Evolutionary conservation across 78 protist genomes (phyloP).

Genomic region (Speleostelium caveatum): DNA sequence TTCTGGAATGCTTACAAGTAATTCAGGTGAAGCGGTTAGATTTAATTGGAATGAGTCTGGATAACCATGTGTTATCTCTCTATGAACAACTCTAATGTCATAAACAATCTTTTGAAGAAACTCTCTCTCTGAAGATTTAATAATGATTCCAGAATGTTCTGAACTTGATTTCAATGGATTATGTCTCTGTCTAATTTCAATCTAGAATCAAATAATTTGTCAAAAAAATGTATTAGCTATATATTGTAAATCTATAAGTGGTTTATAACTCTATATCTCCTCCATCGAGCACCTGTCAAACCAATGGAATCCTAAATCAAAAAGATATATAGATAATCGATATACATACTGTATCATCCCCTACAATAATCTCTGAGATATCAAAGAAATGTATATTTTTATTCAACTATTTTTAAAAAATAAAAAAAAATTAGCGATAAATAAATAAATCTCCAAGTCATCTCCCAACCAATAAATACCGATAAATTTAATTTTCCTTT

Average conservation of each 20-base stretch:
- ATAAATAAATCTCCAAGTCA: background rate
- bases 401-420: background rate
- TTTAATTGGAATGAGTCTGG: conserved; percentile 5
- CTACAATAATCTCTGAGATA: conserved; percentile 20
- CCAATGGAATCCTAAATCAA: too few relatives aligned
- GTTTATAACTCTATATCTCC: too few relatives aligned
- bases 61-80: conserved; percentile 13
- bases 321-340: too few relatives aligned
- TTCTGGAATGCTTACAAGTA: background rate
- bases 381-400: conserved; percentile 35
- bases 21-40: conserved; percentile 9
- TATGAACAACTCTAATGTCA: background rate
- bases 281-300: too few relatives aligned
- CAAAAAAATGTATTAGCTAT: too few relatives aligned
- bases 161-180: background rate
- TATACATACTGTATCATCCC: conserved; percentile 27
- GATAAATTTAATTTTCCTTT: conserved; percentile 29
- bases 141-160: conserved; percentile 45
- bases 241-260: too few relatives aligned
- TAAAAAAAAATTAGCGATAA: background rate
- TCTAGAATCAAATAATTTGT: too few relatives aligned
- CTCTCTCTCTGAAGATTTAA: conserved; percentile 18
- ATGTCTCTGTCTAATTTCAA: conserved; percentile 32
- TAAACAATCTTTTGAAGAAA: conserved; percentile 24
- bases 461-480: background rate